phyloP scores from a whole-genome alignment of 208 protist genomes.

The Porcisia deanei region DNA sequence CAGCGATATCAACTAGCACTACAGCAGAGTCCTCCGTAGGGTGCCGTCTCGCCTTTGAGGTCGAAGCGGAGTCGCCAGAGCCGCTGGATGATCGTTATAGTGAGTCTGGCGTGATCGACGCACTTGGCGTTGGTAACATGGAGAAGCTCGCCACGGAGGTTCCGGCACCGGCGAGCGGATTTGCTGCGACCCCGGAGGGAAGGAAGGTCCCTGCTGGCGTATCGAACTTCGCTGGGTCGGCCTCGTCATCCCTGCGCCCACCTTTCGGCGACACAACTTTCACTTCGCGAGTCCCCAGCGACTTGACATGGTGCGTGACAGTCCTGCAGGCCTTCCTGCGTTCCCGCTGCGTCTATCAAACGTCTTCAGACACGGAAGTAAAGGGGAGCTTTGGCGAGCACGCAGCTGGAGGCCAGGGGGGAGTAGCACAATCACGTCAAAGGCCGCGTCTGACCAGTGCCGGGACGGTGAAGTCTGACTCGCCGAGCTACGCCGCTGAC shows the following conservation, averaged over 20 bases:
- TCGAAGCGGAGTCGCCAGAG: background rate
- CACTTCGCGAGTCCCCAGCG: conserved; percentile 1
- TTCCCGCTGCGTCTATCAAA: background rate
- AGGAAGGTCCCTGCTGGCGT: background rate
- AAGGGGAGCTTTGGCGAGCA: background rate
- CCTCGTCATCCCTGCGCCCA: background rate
- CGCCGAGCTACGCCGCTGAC: background rate
- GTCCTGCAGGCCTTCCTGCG: conserved; percentile 16
- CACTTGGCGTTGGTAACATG: background rate
- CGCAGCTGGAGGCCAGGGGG: background rate
- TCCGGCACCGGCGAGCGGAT: too few species aligned
- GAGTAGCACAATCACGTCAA: background rate
- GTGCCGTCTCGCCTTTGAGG: conserved; percentile 23
- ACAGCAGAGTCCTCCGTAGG: conserved; percentile 2
- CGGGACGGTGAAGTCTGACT: background rate
- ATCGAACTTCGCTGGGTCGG: background rate
- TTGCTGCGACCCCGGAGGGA: background rate
- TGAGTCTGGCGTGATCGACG: background rate
- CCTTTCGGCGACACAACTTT: background rate
- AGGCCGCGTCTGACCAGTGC: background rate
- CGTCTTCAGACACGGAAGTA: background rate
- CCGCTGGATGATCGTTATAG: too few species aligned
- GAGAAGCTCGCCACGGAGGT: background rate
- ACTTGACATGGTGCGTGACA: conserved; percentile 16
- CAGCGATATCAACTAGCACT: background rate